Base-by-base conservation (phyloP, 805 yeast genomes). In the Kuraishia capsulata region DNA sequence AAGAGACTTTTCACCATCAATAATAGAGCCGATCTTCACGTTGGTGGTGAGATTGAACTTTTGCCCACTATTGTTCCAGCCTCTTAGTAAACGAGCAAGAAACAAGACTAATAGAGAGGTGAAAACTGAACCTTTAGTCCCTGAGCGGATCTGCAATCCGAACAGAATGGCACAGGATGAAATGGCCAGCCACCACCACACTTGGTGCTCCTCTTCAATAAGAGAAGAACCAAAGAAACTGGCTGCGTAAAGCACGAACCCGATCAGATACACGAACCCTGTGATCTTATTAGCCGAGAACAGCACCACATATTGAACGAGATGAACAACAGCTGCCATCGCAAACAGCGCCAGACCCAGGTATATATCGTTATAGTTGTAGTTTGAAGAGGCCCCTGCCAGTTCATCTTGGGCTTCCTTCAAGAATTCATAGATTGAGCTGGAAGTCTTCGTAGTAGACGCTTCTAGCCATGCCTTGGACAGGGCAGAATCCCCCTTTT, bases 131-230 rank as follows among this genome's bases (percentile, higher is more conserved):
- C 16, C 11, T 23, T 13, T 34, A 4, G 29, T 25, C n/a, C 19
- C 13, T 11, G 39, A 18, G 6, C 41, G 41, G 6, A 44, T 13
- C 3, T 53, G 41, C 39, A 46, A 35, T 17, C 43, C 40, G 3
- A 48, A 38, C 26, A 51, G 29, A 8, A 44, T 33, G 0, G 49
- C 37, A 4, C 50, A 17, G 30, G 57, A 50, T 0, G 70, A 67
- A 0, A 73, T 64, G 0, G 72, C 54, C 18, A 72, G 61, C 78
- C 86, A 83, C 85, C 95, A 92, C 98, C 98, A 92, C 14, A 89
- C 57, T 53, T 89, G 96, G 53, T 92, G 95, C 53, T 92, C 98
- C 56, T 92, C 98, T 52, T 92, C 98, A 14, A 92, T 82, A 41
- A 89, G 66, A 20, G 96, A 89, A 43, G 94, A 86, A 9, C 89